Conservation (phyloP, 2,329 filamentous ascomycete species). For the Stagonosporopsis vannaccii region DNA sequence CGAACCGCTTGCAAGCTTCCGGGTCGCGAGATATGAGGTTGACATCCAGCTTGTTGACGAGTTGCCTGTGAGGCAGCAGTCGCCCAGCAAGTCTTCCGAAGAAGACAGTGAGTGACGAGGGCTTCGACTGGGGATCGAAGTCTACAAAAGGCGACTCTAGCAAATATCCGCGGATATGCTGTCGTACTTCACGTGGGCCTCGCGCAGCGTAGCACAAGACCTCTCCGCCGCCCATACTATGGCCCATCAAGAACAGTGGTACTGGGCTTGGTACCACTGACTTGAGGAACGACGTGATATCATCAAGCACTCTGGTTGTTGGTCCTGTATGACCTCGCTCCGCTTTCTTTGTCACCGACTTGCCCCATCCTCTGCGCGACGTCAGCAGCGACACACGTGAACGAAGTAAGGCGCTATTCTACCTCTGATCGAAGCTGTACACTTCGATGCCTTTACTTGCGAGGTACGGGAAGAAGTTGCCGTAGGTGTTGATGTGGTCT, state of each 20-base stretch:
- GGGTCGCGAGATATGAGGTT: constrained; percentile 72
- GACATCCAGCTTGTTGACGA: constrained; percentile 70
- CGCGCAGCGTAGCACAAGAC: constrained; percentile 66
- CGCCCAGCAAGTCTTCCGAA: constrained; percentile 72
- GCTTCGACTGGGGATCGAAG: constrained; percentile 70
- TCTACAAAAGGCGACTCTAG: constrained; percentile 81
- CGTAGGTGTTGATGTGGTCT: constrained; percentile 73
- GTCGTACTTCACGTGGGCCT: constrained; percentile 60
- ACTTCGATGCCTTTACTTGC: constrained; percentile 76
- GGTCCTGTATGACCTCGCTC: constrained; percentile 77
- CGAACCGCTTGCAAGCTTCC: constrained; percentile 66
- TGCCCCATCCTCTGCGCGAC: constrained; percentile 77
- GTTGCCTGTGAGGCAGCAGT: constrained; percentile 71
- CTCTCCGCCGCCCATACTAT: constrained; percentile 89
- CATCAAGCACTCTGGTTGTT: constrained; percentile 74
- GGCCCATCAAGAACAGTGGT: constrained; percentile 85
- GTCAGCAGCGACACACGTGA: constrained; percentile 14
- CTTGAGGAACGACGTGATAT: constrained; percentile 78
- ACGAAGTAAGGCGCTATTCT: constrained; percentile 33
- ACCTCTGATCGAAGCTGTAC: constrained; percentile 78
- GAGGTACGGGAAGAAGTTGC: constrained; percentile 74
- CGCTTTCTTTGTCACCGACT: constrained; percentile 66
- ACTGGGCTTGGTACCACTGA: constrained; percentile 60
- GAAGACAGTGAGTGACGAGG: constrained; percentile 68
- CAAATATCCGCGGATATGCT: constrained; percentile 74